Percentiles rank a stretch among this genome's conserved stretches.
These are phyloP conservation scores for Paulownia fortunei DNA, from an alignment of 257 asterid species.

Conservation along the genomic window DNA sequence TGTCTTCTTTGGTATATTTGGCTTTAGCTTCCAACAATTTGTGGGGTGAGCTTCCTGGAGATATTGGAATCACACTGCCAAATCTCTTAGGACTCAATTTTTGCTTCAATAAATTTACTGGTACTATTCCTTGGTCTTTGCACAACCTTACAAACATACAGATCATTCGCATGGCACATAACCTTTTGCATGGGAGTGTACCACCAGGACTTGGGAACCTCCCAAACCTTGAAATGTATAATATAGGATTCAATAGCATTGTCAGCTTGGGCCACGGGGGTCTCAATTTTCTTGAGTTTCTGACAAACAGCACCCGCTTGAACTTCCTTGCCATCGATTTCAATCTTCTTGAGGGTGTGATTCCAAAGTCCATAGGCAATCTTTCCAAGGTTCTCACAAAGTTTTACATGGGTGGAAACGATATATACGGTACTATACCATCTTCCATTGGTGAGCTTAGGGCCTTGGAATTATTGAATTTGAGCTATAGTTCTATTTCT, in stretches of 20 bases:
- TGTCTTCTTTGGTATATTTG: conserved; percentile 45
- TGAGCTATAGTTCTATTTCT: conserved; percentile 41
- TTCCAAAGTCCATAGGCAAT: conserved; percentile 63
- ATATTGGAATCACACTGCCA: conserved; percentile 54
- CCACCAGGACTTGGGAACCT: conserved; percentile 74
- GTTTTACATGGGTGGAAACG: conserved; percentile 57
- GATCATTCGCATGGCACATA: conserved; percentile 54
- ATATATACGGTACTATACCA: conserved; percentile 50
- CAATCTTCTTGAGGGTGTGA: conserved; percentile 55
- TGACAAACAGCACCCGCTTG: conserved; percentile 55
- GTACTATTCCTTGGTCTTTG: conserved; percentile 62
- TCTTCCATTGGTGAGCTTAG: conserved; percentile 56
- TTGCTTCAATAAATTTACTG: conserved; percentile 62
- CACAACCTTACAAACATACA: conserved; percentile 64
- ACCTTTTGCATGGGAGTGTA: conserved; percentile 57
- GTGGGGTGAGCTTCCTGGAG: conserved; percentile 52
- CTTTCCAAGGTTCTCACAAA: conserved; percentile 51
- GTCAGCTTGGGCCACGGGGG: conserved; percentile 44
- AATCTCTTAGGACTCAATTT: conserved; percentile 53
- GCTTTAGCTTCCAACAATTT: conserved; percentile 41
- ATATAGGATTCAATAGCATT: conserved; percentile 59
- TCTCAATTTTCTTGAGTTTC: conserved; percentile 44
- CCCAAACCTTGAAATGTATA: conserved; percentile 50
- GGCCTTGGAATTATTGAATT: conserved; percentile 42
- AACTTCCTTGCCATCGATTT: conserved; percentile 50